Conservation (phyloP, 2,329 filamentous ascomycete genomes). For the Claviceps maximensis region DNA sequence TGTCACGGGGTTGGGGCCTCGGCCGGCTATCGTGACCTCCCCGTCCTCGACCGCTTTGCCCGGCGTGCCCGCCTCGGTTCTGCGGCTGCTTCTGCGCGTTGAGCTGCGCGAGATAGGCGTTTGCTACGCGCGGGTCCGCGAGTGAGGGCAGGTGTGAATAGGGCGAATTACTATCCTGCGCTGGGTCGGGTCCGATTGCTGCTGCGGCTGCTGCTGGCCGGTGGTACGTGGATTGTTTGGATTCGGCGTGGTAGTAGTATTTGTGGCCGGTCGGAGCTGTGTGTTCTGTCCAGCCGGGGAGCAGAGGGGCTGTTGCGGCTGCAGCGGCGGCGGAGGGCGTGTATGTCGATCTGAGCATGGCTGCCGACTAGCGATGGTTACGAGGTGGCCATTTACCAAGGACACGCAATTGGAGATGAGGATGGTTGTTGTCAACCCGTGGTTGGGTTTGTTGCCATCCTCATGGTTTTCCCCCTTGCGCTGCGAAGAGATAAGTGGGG, state of each 20-base stretch:
- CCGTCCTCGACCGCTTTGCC: slow-evolving; percentile 29
- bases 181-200: slow-evolving; percentile 17
- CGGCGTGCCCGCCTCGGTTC: slow-evolving; percentile 18
- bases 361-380: background rate
- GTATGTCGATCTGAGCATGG: slow-evolving; percentile 70
- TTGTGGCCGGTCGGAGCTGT: slow-evolving; percentile 74
- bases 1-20: slow-evolving; percentile 58
- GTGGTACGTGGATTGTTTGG: slow-evolving; percentile 77
- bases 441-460: background rate
- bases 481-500: background rate
- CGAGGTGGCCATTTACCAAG: background rate
- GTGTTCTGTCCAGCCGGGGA: slow-evolving; percentile 83
- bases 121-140: slow-evolving; percentile 42
- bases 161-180: slow-evolving; percentile 13
- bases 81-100: slow-evolving; percentile 26
- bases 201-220: slow-evolving; percentile 35
- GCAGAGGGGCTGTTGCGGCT: slow-evolving; percentile 42
- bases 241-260: slow-evolving; percentile 77
- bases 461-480: background rate
- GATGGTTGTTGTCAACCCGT: background rate
- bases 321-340: slow-evolving; percentile 33
- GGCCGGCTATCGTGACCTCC: slow-evolving; percentile 41
- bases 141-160: slow-evolving; percentile 24
- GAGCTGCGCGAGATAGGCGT: slow-evolving; percentile 46
- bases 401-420: background rate